Evolutionary conservation across 495 filamentous ascomycete genomes (phyloP).

Genomic region (Trichoderma orchidacearum): DNA sequence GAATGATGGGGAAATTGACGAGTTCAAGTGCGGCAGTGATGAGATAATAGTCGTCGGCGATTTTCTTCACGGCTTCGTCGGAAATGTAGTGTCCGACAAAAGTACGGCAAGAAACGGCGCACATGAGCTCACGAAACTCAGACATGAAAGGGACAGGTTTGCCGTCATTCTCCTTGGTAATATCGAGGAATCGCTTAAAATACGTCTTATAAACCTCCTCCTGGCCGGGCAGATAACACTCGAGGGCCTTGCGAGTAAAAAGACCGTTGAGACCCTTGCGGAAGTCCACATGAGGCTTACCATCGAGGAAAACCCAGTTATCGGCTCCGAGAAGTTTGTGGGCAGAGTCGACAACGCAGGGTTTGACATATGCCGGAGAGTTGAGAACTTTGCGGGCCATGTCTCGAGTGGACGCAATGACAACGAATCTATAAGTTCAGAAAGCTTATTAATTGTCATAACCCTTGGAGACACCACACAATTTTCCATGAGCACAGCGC

Average conservation of each 20-base stretch:
- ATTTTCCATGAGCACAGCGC: too few species aligned
- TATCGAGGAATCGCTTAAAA: constrained; percentile 62
- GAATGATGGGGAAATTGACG: constrained; percentile 96
- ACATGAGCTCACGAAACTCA: constrained; percentile 91
- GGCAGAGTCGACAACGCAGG: constrained; percentile 90
- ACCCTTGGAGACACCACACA: too few species aligned
- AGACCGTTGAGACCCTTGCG: constrained; percentile 91
- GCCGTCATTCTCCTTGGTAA: constrained; percentile 54
- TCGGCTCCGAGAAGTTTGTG: constrained; percentile 83
- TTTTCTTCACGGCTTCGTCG: constrained; percentile 82
- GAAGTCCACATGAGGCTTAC: constrained; percentile 89
- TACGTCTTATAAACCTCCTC: constrained; percentile 86
- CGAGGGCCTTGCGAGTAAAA: constrained; percentile 84
- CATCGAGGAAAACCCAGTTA: constrained; percentile 98
- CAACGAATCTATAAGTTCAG: constrained; percentile 81
- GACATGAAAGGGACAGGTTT: constrained; percentile 79
- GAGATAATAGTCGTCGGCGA: constrained; percentile 91
- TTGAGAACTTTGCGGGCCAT: constrained; percentile 97
- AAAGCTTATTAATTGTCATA: too few species aligned
- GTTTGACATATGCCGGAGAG: constrained; percentile 82
- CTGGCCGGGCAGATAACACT: constrained; percentile 78
- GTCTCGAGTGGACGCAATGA: constrained; percentile 91
- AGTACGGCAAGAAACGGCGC: constrained; percentile 84
- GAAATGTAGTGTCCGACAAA: constrained; percentile 94
- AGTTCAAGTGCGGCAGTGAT: constrained; percentile 93